These are phyloP conservation scores for Verticillium dahliae DNA, from an alignment of 2,329 filamentous ascomycete species.

Conservation along the genomic window DNA sequence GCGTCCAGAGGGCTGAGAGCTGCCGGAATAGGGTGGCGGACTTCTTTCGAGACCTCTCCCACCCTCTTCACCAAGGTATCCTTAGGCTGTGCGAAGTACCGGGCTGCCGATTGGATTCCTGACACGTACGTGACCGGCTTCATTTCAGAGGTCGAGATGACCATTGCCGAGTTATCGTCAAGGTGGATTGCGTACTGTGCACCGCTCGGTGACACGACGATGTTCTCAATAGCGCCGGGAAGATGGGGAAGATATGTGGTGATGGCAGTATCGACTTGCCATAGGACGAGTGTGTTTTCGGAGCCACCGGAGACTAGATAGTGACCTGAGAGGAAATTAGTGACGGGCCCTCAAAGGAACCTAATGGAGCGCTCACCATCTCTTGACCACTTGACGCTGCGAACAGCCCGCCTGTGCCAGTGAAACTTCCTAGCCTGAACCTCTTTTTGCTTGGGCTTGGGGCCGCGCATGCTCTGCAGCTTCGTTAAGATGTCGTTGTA, in stretches of 20 bases:
- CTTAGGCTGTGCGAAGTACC: slow-evolving; percentile 42
- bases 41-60: slow-evolving; percentile 35
- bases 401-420: slow-evolving; percentile 84
- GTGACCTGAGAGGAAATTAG: slow-evolving; percentile 55
- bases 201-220: slow-evolving; percentile 74
- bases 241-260: slow-evolving; percentile 86
- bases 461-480: slow-evolving; percentile 36
- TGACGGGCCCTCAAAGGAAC: not conserved
- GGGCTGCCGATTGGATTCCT: slow-evolving; percentile 64
- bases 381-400: slow-evolving; percentile 81
- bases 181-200: slow-evolving; percentile 78
- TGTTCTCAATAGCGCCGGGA: slow-evolving; percentile 74
- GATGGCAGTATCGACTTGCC: slow-evolving; percentile 85
- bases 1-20: slow-evolving; percentile 55
- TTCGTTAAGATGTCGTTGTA: slow-evolving; percentile 68
- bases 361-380: slow-evolving; percentile 56
- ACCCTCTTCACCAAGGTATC: slow-evolving; percentile 47
- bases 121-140: slow-evolving; percentile 78
- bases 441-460: slow-evolving; percentile 36
- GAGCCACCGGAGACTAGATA: slow-evolving; percentile 91
- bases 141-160: slow-evolving; percentile 84
- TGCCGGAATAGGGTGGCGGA: slow-evolving; percentile 48
- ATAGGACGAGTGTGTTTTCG: slow-evolving; percentile 83
- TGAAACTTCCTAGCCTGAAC: slow-evolving; percentile 64
- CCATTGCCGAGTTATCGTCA: slow-evolving; percentile 86